These are phyloP conservation scores for Phytopythium mirpurense DNA, from an alignment of 352 stramenopile genomes.

Conservation along the genomic window DNA sequence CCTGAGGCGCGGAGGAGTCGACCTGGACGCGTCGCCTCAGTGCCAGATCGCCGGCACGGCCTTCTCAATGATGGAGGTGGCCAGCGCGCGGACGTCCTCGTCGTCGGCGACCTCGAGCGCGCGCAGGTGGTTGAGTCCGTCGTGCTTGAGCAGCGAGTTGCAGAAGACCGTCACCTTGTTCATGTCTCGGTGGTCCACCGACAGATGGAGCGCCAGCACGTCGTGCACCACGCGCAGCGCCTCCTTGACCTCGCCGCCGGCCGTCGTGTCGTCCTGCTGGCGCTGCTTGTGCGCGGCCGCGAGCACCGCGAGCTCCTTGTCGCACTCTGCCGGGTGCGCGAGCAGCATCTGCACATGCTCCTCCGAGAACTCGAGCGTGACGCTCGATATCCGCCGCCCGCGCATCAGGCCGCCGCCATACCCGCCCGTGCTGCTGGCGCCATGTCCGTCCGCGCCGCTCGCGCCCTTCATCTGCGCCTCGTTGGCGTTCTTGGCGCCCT, in stretches of 20 bases:
- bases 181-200: slow-evolving; percentile 68
- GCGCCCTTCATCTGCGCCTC: slow-evolving; percentile 15
- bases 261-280: slow-evolving; percentile 6
- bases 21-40: too few relatives aligned
- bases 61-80: slow-evolving; percentile 78
- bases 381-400: slow-evolving; percentile 16
- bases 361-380: slow-evolving; percentile 33
- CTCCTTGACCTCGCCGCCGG: slow-evolving; percentile 36
- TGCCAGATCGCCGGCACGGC: slow-evolving; percentile 80
- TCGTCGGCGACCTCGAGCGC: slow-evolving; percentile 46
- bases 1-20: too few relatives aligned
- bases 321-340: slow-evolving; percentile 55
- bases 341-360: slow-evolving; percentile 47
- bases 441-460: slow-evolving; percentile 4
- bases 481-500: slow-evolving; percentile 62
- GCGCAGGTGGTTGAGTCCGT: slow-evolving; percentile 61
- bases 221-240: slow-evolving; percentile 58
- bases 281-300: slow-evolving; percentile 14
- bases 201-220: slow-evolving; percentile 65
- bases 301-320: slow-evolving; percentile 44
- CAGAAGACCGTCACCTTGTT: slow-evolving; percentile 81
- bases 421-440: background rate
- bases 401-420: background rate
- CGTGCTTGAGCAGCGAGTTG: slow-evolving; percentile 74
- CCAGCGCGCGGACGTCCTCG: slow-evolving; percentile 46